Percentiles rank a stretch among this genome's conserved stretches.
These are phyloP conservation scores for Arctostaphylos glauca DNA, from an alignment of 148 eudicot genomes.

Conservation along the genomic window DNA sequence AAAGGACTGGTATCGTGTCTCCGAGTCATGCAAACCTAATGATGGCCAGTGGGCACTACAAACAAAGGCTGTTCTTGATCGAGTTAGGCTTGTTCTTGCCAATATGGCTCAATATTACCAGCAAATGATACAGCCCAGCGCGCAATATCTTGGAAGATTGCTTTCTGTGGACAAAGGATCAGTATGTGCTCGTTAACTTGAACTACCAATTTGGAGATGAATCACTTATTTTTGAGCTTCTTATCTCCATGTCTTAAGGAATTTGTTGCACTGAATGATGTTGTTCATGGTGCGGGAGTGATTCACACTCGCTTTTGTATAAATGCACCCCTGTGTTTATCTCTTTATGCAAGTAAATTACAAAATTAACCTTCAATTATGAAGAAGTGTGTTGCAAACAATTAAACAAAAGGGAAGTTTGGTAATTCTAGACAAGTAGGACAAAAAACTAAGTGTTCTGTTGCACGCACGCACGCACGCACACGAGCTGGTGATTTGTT, in stretches of 20 bases:
- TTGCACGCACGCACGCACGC: too few species aligned
- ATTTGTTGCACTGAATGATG: not conserved
- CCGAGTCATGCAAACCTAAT: not conserved
- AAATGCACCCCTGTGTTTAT: not conserved
- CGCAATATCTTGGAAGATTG: constrained; percentile 16
- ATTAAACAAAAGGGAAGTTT: not conserved
- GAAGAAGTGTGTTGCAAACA: not conserved
- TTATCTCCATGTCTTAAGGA: not conserved
- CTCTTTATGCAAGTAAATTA: not conserved
- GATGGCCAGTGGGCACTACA: constrained; percentile 17
- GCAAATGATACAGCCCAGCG: constrained; percentile 15
- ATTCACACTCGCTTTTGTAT: not conserved
- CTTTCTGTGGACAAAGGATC: constrained; percentile 5
- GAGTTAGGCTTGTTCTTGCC: constrained; percentile 5
- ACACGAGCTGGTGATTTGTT: too few species aligned
- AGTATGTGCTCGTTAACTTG: not conserved
- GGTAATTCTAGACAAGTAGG: not conserved
- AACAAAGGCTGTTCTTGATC: constrained; percentile 18
- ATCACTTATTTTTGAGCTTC: not conserved
- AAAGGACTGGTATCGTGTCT: constrained; percentile 15
- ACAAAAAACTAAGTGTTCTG: not conserved
- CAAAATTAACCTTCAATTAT: not conserved
- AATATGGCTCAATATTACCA: constrained; percentile 5
- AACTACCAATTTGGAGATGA: not conserved
- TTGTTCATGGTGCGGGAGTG: not conserved